Evolutionary conservation across 257 asterid genomes (phyloP).

Genomic region (Paulownia fortunei): DNA sequence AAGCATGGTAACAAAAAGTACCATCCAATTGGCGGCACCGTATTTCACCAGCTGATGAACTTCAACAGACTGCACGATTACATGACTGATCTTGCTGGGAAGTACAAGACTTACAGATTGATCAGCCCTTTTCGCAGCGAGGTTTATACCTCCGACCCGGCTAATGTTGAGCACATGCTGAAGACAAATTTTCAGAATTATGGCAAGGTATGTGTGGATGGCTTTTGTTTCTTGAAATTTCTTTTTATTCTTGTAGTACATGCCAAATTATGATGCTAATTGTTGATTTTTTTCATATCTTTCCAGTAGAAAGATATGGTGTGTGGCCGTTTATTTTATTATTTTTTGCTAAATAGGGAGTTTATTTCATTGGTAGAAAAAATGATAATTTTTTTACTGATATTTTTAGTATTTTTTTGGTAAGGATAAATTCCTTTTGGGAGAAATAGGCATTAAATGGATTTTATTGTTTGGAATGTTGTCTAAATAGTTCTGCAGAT

Average conservation of each 20-base stretch:
- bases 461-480: background rate
- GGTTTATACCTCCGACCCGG: conserved; percentile 68
- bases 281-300: too few species aligned
- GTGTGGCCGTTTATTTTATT: background rate
- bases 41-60: conserved; percentile 55
- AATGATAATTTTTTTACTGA: background rate
- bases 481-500: background rate
- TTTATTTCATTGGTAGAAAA: background rate
- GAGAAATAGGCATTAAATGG: background rate
- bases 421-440: background rate
- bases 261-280: too few species aligned
- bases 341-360: background rate
- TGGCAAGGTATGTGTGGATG: too few species aligned
- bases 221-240: too few species aligned
- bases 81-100: conserved; percentile 64
- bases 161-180: conserved; percentile 68
- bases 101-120: conserved; percentile 62
- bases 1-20: conserved; percentile 32
- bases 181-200: conserved; percentile 71
- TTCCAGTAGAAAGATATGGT: too few species aligned
- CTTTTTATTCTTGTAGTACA: too few species aligned
- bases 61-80: conserved; percentile 66
- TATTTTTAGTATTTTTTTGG: background rate
- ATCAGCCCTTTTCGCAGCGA: conserved; percentile 57
- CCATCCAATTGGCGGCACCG: conserved; percentile 66